phyloP scores from a whole-genome alignment of 2,329 filamentous ascomycete genomes.

The Coleophoma crateriformis region DNA sequence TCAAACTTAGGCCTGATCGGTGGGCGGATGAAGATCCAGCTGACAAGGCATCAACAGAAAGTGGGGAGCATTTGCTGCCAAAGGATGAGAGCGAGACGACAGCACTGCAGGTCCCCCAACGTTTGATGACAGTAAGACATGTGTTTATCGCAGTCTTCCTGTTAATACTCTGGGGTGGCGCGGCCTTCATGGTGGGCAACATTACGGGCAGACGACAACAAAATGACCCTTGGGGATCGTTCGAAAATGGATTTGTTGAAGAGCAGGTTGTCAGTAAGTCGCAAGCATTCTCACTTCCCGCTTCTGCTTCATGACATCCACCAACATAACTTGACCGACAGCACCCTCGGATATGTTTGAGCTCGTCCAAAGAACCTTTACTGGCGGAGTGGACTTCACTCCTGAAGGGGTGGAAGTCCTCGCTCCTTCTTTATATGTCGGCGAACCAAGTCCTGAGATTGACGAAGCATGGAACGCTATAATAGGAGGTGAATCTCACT shows the following conservation, averaged over 20 bases:
- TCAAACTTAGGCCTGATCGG: too few relatives aligned
- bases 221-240: not conserved
- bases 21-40: too few relatives aligned
- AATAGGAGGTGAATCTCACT: too few relatives aligned
- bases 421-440: too few relatives aligned
- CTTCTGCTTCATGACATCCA: not conserved
- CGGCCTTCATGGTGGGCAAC: not conserved
- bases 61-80: not conserved
- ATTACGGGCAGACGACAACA: not conserved
- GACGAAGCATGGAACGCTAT: not conserved
- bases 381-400: too few relatives aligned
- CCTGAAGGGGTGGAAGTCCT: too few relatives aligned
- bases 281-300: not conserved
- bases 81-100: not conserved
- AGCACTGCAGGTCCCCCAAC: not conserved
- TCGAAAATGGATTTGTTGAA: not conserved
- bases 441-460: not conserved
- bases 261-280: not conserved
- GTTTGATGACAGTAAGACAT: not conserved
- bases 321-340: not conserved
- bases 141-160: not conserved
- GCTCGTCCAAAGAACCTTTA: too few relatives aligned
- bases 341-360: too few relatives aligned
- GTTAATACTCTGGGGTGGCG: not conserved
- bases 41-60: too few relatives aligned